Conservation (phyloP, 345 rosid species). For the Populus tremula region DNA sequence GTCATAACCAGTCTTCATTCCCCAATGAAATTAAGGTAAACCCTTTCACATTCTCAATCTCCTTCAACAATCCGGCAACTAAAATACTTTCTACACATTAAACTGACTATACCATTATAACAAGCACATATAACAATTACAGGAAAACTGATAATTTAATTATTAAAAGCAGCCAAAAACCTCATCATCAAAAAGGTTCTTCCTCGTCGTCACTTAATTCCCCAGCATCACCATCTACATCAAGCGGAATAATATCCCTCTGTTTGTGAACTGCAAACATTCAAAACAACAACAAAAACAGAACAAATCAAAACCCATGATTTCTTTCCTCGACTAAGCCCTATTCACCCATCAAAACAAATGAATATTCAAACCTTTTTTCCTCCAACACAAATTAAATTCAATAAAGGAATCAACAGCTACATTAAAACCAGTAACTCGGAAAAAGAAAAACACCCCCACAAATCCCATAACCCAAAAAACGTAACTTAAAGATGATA, state of each 20-base stretch:
- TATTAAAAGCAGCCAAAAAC: slow-evolving; percentile 10
- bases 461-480: neutral
- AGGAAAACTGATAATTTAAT: neutral
- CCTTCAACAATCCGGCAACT: neutral
- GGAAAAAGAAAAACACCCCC: neutral
- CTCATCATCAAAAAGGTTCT: slow-evolving; percentile 51
- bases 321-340: neutral
- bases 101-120: neutral
- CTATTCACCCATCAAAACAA: neutral
- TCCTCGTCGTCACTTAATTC: slow-evolving; percentile 72
- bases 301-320: slow-evolving; percentile 1
- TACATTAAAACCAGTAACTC: neutral
- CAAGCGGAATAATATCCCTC: slow-evolving; percentile 72
- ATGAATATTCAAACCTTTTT: neutral
- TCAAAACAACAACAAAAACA: neutral
- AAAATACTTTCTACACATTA: neutral
- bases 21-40: no score
- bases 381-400: neutral
- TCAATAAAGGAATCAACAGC: no score
- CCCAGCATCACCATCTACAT: slow-evolving; percentile 51
- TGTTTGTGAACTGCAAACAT: slow-evolving; percentile 70
- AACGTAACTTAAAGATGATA: no score
- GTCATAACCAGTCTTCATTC: no score
- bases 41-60: no score
- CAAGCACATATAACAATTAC: neutral